Evolutionary conservation across 208 protist species (phyloP), one percentile per base, ranked within the genome.

Genomic region (Wallacemonas sp.): DNA sequence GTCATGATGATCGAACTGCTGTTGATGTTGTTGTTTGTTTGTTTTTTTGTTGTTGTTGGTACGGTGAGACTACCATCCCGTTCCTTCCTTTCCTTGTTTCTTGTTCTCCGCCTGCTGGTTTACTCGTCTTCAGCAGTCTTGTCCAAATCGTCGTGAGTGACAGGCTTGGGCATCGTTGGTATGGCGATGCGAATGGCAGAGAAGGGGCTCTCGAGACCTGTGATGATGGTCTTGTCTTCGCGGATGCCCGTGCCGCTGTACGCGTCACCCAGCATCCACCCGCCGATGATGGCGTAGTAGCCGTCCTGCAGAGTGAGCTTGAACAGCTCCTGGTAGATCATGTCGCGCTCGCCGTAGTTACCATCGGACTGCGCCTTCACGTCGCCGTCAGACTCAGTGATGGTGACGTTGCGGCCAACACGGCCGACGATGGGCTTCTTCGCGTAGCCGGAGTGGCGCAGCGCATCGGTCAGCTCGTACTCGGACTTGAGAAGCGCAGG

Each of bases 391-490:
- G 74, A 63, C 31, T 72, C 69, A 10, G 84, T 89, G 61, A 97
- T 84, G 16, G 82, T 95, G 11, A 97, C 85, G 74, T 93, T 94
- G 50, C 87, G 67, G 25, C 92, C 92, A 1, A 93, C 85, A 44
- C 89, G 92, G 26, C 92, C 92, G 33, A 94, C 87, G 44, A 97
- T 94, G 0, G 92, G 92, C 78, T 97, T 97, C 73, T 82, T 77
- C 18, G 81, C 88, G 68, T 92, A 95, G 23, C 87, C 89, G 4
- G 32, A 61, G 8, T 45, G 29, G 18, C 71, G 74, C 52, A 95
- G 74, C 65, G 89, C 87, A 11, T 84, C 76, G 16, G 84, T 84
- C 29, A 94, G 76, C 50, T 82, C 75, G 57, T 91, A 94, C 62
- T 85, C 81, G 3, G 87, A 65, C 38, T 71, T 70, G 54, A 94